phyloP scores from a whole-genome alignment of 202 grass and related monocot genomes.

The Panicum virgatum region DNA sequence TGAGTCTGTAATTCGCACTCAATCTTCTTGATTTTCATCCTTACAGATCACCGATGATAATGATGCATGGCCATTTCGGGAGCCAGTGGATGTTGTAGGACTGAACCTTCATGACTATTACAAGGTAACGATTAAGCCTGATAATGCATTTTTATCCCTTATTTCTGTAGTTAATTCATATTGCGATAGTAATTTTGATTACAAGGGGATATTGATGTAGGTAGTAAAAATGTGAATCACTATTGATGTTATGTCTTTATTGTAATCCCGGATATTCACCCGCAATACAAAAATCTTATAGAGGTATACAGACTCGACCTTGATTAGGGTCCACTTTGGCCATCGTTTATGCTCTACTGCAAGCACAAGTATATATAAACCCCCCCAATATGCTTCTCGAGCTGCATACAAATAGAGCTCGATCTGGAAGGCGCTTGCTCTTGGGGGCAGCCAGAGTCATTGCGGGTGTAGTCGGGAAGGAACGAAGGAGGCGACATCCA shows the following conservation, averaged over 20 bases:
- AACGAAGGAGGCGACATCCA: not conserved
- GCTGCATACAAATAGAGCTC: not conserved
- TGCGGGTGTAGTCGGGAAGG: not conserved
- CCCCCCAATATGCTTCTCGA: too few relatives aligned
- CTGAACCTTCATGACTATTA: constrained; percentile 77
- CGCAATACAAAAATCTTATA: not conserved
- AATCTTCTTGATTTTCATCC: constrained; percentile 31
- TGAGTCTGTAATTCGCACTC: constrained; percentile 23
- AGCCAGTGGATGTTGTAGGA: constrained; percentile 76
- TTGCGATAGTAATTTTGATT: constrained; percentile 3
- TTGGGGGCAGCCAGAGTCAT: not conserved
- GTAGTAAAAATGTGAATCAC: not conserved
- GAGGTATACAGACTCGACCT: not conserved
- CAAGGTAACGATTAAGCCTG: constrained; percentile 46
- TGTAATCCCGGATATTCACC: constrained; percentile 15
- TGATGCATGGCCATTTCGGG: constrained; percentile 68
- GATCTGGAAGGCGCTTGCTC: not conserved
- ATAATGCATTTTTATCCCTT: constrained; percentile 10
- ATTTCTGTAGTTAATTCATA: not conserved
- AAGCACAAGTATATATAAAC: not conserved
- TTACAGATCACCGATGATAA: constrained; percentile 71
- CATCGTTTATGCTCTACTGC: not conserved
- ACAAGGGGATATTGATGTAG: constrained; percentile 17
- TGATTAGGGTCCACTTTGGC: not conserved
- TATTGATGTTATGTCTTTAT: constrained; percentile 14